Conservation (phyloP, 108 stramenopile species). For the Cyclotella atomus region DNA sequence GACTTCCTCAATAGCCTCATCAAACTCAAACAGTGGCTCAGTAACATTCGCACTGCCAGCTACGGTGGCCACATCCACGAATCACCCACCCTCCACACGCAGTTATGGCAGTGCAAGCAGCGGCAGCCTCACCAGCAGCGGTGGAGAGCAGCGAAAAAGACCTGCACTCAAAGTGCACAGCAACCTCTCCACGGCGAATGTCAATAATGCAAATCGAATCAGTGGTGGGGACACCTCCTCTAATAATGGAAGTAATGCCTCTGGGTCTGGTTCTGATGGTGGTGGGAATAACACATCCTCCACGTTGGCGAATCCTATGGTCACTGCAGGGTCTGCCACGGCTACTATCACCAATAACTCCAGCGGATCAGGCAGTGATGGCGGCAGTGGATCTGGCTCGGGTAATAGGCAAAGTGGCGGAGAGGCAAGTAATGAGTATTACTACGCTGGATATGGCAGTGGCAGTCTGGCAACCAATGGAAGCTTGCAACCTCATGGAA, state of each 20-base stretch:
- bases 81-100: background rate
- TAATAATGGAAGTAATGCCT: background rate
- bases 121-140: slow-evolving; percentile 14
- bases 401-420: slow-evolving; percentile 22
- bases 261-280: background rate
- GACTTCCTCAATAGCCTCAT: slow-evolving; percentile 2
- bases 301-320: slow-evolving; percentile 17
- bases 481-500: background rate
- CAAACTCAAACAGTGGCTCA: slow-evolving; percentile 12
- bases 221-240: background rate
- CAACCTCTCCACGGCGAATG: background rate
- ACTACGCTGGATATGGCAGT: slow-evolving; percentile 34
- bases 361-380: slow-evolving; percentile 27
- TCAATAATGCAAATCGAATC: background rate
- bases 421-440: slow-evolving; percentile 35
- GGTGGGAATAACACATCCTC: slow-evolving; percentile 6
- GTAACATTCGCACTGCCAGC: slow-evolving; percentile 6
- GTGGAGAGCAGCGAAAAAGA: background rate
- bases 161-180: background rate
- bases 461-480: slow-evolving; percentile 25
- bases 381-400: slow-evolving; percentile 16
- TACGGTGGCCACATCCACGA: background rate
- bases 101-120: slow-evolving; percentile 6
- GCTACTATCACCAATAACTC: slow-evolving; percentile 25
- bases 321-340: slow-evolving; percentile 18